Percentiles rank a stretch among this genome's conserved stretches.
Conservation (phyloP, 2,329 filamentous ascomycete genomes). For the Xylariaceae sp. region DNA sequence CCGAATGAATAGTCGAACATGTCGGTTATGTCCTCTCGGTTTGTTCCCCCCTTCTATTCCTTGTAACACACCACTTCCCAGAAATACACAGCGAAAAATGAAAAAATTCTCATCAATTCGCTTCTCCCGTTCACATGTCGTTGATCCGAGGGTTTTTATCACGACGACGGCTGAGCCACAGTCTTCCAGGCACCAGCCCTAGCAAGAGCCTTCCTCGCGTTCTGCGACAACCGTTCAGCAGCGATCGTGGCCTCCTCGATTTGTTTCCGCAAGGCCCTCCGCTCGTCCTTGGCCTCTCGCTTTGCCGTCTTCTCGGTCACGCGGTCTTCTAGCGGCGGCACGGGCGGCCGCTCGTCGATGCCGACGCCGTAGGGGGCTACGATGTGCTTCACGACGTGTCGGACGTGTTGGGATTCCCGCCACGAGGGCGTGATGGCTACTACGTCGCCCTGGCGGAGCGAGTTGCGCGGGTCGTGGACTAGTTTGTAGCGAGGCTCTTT, state of each 20-base stretch:
- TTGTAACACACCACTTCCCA: background rate
- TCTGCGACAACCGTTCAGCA: background rate
- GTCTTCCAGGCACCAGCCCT: background rate
- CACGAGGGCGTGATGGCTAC: conserved; percentile 72
- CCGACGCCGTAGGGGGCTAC: conserved; percentile 71
- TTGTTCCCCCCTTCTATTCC: background rate
- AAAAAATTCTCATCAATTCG: too few species aligned
- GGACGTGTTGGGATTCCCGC: conserved; percentile 70
- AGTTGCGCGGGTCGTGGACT: conserved; percentile 80
- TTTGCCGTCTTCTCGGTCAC: conserved; percentile 55
- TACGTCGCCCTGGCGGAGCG: conserved; percentile 76
- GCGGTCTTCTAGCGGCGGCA: conserved; percentile 70
- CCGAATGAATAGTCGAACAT: background rate
- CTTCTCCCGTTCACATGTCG: too few species aligned
- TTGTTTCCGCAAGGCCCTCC: conserved; percentile 15
- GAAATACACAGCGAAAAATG: background rate
- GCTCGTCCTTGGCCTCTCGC: conserved; percentile 33
- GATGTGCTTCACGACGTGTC: conserved; percentile 77
- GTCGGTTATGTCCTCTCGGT: background rate
- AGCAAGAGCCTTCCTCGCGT: background rate
- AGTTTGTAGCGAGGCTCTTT: conserved; percentile 69
- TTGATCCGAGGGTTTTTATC: background rate
- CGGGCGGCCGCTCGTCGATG: conserved; percentile 67
- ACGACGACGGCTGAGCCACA: background rate
- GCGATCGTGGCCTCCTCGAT: background rate